Evolutionary conservation across 257 asterid genomes (phyloP).

Genomic region (Solanum etuberosum): DNA sequence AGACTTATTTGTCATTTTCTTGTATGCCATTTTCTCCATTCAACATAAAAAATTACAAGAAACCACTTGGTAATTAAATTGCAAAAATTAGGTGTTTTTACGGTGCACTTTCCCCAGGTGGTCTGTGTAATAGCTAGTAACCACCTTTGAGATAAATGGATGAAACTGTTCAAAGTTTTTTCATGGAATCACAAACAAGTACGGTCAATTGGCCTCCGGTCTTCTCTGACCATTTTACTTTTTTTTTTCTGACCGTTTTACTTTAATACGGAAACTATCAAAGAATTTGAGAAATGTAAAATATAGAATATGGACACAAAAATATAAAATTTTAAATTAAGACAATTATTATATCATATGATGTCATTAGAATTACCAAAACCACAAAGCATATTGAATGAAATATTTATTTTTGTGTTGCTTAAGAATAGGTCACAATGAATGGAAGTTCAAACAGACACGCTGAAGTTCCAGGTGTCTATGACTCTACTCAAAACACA

Average conservation of each 20-base stretch:
- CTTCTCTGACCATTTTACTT: not conserved
- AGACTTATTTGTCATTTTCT: slow-evolving; percentile 19
- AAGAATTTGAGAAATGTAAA: not conserved
- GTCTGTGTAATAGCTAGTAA: not conserved
- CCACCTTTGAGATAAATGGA: not conserved
- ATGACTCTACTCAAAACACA: not conserved
- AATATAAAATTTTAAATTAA: not conserved
- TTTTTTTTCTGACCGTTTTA: not conserved
- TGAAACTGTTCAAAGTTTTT: not conserved
- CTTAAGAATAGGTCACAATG: not conserved
- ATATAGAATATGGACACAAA: not conserved
- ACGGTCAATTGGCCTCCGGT: not conserved
- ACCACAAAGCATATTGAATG: not conserved
- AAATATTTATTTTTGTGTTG: not conserved
- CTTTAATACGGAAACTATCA: not conserved
- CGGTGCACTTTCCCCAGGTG: slow-evolving; percentile 1
- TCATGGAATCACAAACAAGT: not conserved
- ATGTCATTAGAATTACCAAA: not conserved
- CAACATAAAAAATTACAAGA: not conserved
- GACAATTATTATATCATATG: not conserved
- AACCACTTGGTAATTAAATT: not conserved
- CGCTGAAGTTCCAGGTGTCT: not conserved
- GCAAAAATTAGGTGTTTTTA: not conserved
- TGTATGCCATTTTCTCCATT: slow-evolving; percentile 7
- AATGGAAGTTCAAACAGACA: not conserved